Percentiles rank a stretch among this genome's conserved stretches.
Evolutionary conservation across 768 basidiomycete genomes (phyloP).

Genomic region (Tulasnella calospora): DNA sequence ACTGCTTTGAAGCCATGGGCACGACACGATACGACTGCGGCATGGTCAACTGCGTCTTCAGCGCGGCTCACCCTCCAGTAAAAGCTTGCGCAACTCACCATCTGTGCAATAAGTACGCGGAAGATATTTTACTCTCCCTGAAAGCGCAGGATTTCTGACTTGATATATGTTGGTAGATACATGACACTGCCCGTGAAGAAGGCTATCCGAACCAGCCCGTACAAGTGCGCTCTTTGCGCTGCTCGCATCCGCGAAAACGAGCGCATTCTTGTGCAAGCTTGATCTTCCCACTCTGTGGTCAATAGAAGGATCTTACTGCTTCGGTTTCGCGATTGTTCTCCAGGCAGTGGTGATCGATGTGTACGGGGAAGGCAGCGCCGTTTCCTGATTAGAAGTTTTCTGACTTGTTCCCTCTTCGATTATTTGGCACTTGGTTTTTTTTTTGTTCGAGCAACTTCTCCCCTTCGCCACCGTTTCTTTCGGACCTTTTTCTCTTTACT

Average conservation of each 20-base stretch:
- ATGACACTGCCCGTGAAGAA: slow-evolving; percentile 22
- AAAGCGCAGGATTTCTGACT: not conserved
- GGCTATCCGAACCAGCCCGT: slow-evolving; percentile 20
- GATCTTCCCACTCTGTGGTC: not conserved
- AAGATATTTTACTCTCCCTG: not conserved
- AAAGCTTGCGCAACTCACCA: not conserved
- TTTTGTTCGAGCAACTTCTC: not conserved
- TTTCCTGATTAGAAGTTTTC: not conserved
- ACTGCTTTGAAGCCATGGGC: slow-evolving; percentile 25
- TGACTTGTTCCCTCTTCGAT: not conserved
- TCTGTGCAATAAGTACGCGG: not conserved
- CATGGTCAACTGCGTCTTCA: slow-evolving; percentile 24
- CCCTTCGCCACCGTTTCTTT: not conserved
- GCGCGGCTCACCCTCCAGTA: slow-evolving; percentile 12
- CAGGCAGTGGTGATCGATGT: not conserved
- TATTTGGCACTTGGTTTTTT: not conserved
- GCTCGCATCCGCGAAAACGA: slow-evolving; percentile 3
- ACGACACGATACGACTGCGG: slow-evolving; percentile 19
- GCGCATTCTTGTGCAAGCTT: slow-evolving; percentile 19
- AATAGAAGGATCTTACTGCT: not conserved
- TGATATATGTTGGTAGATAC: not conserved
- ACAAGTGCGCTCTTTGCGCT: slow-evolving; percentile 16
- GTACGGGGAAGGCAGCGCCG: slow-evolving; percentile 1
- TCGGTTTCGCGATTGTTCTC: not conserved
- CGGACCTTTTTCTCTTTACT: not conserved